Evolutionary conservation across 257 asterid species (phyloP).

Genomic region (Solanum habrochaites): DNA sequence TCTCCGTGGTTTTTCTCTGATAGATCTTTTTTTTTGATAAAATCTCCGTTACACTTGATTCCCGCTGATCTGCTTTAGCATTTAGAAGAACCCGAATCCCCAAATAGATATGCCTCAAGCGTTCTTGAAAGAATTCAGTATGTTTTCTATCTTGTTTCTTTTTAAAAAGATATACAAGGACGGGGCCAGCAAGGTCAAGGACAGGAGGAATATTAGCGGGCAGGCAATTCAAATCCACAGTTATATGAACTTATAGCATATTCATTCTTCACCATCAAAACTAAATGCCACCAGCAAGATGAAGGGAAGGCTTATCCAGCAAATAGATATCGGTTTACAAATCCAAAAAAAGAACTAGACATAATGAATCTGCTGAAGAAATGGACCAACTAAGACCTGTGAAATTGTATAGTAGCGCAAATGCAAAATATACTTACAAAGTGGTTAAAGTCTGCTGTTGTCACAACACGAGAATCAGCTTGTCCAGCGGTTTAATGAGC

Average conservation of each 20-base stretch:
- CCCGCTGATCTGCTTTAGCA: not conserved
- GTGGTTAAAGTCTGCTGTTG: conserved; percentile 73
- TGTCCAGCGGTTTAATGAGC: conserved; percentile 63
- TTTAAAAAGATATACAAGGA: not conserved
- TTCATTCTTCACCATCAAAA: not conserved
- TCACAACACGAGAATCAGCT: conserved; percentile 40
- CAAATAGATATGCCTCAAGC: not conserved
- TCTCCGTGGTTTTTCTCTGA: not conserved
- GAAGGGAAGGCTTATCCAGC: not conserved
- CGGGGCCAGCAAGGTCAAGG: not conserved
- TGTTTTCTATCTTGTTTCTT: conserved; percentile 10
- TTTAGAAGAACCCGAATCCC: not conserved
- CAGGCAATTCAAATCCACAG: not conserved
- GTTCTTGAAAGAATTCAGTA: not conserved
- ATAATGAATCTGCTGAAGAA: not conserved
- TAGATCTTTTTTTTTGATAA: not conserved
- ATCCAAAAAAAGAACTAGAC: not conserved
- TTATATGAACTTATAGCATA: not conserved
- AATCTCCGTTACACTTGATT: not conserved
- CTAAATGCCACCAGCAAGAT: not conserved
- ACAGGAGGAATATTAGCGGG: not conserved
- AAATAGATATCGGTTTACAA: not conserved
- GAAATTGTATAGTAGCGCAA: not conserved
- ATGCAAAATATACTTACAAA: conserved; percentile 17
- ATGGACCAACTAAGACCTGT: not conserved